A percentile compares a stretch with the other conserved stretches of the same genome.
phyloP scores from a whole-genome alignment of 257 asterid species.

The Osmanthus fragrans region DNA sequence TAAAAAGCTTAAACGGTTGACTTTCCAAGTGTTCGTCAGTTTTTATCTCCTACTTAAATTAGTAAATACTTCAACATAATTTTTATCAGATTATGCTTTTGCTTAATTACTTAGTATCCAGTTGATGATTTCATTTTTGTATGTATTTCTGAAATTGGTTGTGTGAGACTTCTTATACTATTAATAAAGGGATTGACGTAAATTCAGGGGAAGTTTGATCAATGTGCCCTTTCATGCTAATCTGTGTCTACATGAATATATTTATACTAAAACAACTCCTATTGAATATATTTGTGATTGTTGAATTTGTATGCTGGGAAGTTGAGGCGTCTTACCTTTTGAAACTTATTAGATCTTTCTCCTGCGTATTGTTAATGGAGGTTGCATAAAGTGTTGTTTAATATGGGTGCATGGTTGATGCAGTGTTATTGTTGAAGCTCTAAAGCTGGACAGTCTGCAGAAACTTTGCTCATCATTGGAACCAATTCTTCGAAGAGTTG shows the following conservation, averaged over 20 bases:
- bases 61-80: too few species aligned
- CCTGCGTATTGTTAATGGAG: background rate
- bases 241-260: background rate
- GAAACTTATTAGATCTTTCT: background rate
- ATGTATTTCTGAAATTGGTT: background rate
- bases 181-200: background rate
- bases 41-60: slow-evolving; percentile 8
- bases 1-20: slow-evolving; percentile 27
- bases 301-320: slow-evolving; percentile 3
- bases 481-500: slow-evolving; percentile 96
- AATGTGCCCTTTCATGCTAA: background rate
- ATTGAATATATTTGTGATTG: slow-evolving; percentile 5
- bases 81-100: background rate
- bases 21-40: slow-evolving; percentile 23
- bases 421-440: slow-evolving; percentile 97
- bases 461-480: slow-evolving; percentile 95
- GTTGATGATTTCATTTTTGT: background rate
- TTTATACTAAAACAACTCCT: background rate
- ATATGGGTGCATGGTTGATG: slow-evolving; percentile 39
- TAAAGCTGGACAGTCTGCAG: slow-evolving; percentile 91
- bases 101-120: background rate
- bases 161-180: background rate
- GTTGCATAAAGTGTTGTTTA: background rate
- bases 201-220: background rate
- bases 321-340: background rate